These are phyloP conservation scores for Globisporangium camurandrum DNA, from an alignment of 352 stramenopile genomes.

Conservation along the genomic window DNA sequence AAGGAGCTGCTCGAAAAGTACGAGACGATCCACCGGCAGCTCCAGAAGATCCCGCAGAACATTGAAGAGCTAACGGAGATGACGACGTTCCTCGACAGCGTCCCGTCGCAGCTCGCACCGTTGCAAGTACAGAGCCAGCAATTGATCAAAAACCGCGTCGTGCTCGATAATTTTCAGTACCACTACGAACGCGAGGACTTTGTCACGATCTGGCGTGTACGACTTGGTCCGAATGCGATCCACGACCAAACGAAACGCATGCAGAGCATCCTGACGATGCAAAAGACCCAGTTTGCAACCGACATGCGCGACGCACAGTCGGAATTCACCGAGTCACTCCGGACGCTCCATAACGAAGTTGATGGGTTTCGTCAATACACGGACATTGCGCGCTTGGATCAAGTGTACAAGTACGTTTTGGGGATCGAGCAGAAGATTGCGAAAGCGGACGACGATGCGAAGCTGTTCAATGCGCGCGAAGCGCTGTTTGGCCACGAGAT, in stretches of 20 bases:
- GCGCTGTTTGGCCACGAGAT: constrained; percentile 78
- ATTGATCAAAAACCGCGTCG: constrained; percentile 68
- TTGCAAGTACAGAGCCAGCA: constrained; percentile 67
- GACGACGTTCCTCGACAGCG: constrained; percentile 74
- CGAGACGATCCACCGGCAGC: constrained; percentile 74
- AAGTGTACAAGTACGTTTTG: constrained; percentile 83
- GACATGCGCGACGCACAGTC: constrained; percentile 92
- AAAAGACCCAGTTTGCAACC: constrained; percentile 77
- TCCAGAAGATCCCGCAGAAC: constrained; percentile 84
- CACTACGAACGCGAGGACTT: constrained; percentile 86
- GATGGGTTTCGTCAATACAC: constrained; percentile 83
- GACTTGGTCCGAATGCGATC: constrained; percentile 84
- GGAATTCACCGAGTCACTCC: constrained; percentile 83
- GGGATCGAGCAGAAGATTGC: constrained; percentile 85
- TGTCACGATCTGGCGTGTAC: constrained; percentile 85
- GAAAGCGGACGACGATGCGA: constrained; percentile 84
- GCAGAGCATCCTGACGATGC: constrained; percentile 68
- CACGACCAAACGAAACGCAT: constrained; percentile 82
- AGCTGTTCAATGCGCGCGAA: constrained; percentile 90
- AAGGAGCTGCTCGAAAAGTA: constrained; percentile 79
- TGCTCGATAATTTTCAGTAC: constrained; percentile 80
- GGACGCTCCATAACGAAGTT: constrained; percentile 83
- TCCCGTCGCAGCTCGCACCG: constrained; percentile 50
- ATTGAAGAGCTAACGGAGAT: constrained; percentile 91
- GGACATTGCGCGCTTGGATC: constrained; percentile 76